These are phyloP conservation scores for Kwoniella sp. DNA, from an alignment of 768 basidiomycete genomes.

Conservation along the genomic window DNA sequence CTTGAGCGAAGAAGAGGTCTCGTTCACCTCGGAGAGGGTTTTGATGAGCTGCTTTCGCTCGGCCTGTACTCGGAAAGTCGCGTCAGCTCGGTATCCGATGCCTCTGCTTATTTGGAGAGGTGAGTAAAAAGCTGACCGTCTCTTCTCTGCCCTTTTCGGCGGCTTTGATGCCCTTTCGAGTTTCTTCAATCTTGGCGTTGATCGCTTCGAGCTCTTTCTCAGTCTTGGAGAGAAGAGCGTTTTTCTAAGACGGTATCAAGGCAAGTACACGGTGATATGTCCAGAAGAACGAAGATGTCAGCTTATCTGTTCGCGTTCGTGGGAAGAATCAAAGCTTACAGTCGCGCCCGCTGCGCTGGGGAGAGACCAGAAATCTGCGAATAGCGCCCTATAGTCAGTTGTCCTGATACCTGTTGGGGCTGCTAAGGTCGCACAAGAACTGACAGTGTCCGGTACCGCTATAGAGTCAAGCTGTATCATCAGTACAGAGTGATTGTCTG, in stretches of 20 bases:
- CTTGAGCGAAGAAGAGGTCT: slow-evolving; percentile 63
- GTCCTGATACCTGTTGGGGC: neutral
- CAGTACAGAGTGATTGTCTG: neutral
- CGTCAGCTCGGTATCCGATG: slow-evolving; percentile 16
- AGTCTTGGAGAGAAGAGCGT: slow-evolving; percentile 45
- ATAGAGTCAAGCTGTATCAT: neutral
- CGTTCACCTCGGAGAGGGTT: slow-evolving; percentile 61
- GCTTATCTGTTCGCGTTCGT: neutral
- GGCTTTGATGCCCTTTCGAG: slow-evolving; percentile 64
- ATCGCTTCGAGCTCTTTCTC: slow-evolving; percentile 43
- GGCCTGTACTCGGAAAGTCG: slow-evolving; percentile 58
- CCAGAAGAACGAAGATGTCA: neutral
- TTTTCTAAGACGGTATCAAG: slow-evolving; percentile 38
- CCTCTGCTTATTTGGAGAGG: neutral
- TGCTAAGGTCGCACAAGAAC: slow-evolving; percentile 43
- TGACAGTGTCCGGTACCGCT: slow-evolving; percentile 85
- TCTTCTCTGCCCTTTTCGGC: slow-evolving; percentile 61
- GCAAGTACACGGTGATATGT: neutral
- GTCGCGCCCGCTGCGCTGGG: slow-evolving; percentile 82
- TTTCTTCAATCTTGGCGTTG: slow-evolving; percentile 32
- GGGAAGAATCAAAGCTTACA: slow-evolving; percentile 58
- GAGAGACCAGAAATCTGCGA: slow-evolving; percentile 90
- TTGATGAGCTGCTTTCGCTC: slow-evolving; percentile 64
- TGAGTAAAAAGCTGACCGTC: slow-evolving; percentile 58
- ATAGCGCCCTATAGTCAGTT: neutral